Conservation (phyloP, 208 protist species). For the Trypanosoma congolense region DNA sequence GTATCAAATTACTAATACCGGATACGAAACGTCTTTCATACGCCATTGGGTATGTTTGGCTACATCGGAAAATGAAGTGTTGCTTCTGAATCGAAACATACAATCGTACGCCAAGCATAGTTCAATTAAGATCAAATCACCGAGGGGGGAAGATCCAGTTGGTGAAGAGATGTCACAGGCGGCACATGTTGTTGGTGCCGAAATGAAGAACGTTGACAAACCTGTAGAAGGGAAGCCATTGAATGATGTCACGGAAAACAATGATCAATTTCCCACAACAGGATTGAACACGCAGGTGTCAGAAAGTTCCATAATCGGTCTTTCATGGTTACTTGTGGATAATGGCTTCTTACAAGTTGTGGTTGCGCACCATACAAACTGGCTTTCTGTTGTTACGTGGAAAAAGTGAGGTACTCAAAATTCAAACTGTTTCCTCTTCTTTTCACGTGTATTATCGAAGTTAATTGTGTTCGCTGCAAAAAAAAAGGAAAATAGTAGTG, state of each 20-base stretch:
- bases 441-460: too few relatives aligned
- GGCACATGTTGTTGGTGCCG: neutral
- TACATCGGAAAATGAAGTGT: conserved; percentile 5
- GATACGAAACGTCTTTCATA: conserved; percentile 12
- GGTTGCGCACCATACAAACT: conserved; percentile 36
- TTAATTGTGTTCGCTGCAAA: too few relatives aligned
- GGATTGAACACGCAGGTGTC: conserved; percentile 12
- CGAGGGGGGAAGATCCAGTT: neutral
- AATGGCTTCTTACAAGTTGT: conserved; percentile 29
- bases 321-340: conserved; percentile 23
- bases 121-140: neutral
- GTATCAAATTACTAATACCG: conserved; percentile 6
- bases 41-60: conserved; percentile 21
- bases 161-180: neutral
- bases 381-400: conserved; percentile 46
- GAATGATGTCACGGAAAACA: neutral
- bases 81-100: conserved; percentile 16
- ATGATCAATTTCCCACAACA: neutral
- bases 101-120: conserved; percentile 15
- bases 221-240: neutral
- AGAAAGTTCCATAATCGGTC: conserved; percentile 30
- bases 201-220: neutral
- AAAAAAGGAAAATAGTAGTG: too few relatives aligned
- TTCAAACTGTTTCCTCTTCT: too few relatives aligned
- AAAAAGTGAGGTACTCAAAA: neutral